Base-by-base conservation (phyloP, 805 yeast genomes). In the Scheffersomyces ergatensis region DNA sequence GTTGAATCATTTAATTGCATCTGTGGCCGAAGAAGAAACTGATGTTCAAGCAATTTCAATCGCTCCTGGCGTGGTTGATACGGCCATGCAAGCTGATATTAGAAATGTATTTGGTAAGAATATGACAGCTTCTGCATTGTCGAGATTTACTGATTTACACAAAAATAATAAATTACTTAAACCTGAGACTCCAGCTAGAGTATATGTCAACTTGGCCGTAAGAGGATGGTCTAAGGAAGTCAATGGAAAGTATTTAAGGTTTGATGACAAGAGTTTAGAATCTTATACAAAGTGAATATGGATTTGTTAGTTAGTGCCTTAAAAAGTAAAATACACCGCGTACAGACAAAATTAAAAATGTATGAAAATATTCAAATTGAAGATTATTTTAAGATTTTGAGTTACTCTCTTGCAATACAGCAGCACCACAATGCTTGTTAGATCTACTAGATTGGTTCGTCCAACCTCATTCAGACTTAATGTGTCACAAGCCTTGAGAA, bases 61-160 rank as follows among this genome's bases (percentile, higher is more conserved):
- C 18, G 97, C 96, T 0, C 98, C 98, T 0, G 98, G 99, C 3
- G 95, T 89, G 1, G 97, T 93, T 2, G 88, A 88, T 57, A 92
- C 99, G 1, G 70, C 69, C 16, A 92, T 93, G 98, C 98, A 93
- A 65, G 58, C 49, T 6, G 83, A 80, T 40, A 89, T 92, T 42
- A 78, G 98, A 51, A 83, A 78, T 14, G 72, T 62, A 33, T 79
- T 77, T 47, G 80, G 82, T 2, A 47, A 53, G 3, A 66, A 67
- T 20, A 90, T 90, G 97, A 67, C 74, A 0, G 64, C 70, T 0
- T 80, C 75, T 15, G 76, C 80, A 3, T 72, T 79, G 47, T 64
- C 78, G 38, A 70, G 82, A 46, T 92, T 92, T 62, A 65, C 71
- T 5, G 83, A 81, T 25, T 65, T 92, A 44, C 80, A 87, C 54